These are phyloP conservation scores for Leonotis leonurus DNA, from an alignment of 257 asterid genomes.

Conservation along the genomic window DNA sequence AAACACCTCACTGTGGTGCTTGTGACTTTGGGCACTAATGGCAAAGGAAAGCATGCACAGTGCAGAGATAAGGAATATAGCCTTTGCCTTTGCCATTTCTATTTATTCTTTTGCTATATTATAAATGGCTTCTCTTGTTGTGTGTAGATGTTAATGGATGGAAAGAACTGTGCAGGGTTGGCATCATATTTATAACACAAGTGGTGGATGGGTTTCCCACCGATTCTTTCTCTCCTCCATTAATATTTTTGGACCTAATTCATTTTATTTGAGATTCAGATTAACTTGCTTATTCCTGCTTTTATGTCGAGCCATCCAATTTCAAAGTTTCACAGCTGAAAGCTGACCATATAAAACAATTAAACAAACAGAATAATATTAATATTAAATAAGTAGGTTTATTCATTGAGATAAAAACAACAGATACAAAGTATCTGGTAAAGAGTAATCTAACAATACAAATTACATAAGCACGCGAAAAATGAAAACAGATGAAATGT, in stretches of 20 bases:
- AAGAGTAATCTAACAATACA: neutral
- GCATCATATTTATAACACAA: too few species aligned
- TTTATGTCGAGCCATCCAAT: too few species aligned
- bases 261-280: too few species aligned
- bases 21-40: neutral
- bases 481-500: neutral
- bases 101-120: neutral
- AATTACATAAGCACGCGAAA: neutral
- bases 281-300: too few species aligned
- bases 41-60: conserved; percentile 28
- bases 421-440: neutral
- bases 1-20: conserved; percentile 14
- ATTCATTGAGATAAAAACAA: neutral
- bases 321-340: too few species aligned
- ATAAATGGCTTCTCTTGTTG: conserved; percentile 15
- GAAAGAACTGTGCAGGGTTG: too few species aligned
- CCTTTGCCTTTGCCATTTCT: conserved; percentile 36
- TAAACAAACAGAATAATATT: neutral
- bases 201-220: too few species aligned
- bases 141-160: conserved; percentile 5
- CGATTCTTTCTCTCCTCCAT: too few species aligned
- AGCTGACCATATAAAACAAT: neutral
- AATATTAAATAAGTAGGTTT: neutral
- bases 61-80: conserved; percentile 14
- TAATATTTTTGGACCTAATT: too few species aligned